Conservation (phyloP, 176 grass and related monocot genomes). For the Raddia guianensis region DNA sequence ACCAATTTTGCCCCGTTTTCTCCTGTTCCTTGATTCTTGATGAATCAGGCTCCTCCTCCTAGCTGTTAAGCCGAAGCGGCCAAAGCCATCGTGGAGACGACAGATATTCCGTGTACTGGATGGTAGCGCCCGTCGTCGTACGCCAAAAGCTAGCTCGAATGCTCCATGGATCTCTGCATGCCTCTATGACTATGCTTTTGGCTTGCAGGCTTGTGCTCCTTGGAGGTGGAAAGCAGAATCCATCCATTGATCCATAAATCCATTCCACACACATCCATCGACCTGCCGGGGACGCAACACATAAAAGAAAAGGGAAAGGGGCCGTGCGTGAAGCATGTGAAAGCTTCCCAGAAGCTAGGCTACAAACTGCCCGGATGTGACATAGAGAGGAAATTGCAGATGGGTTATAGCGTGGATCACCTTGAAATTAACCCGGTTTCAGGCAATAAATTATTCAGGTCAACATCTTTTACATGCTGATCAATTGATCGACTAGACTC, state of each 20-base stretch:
- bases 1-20: conserved; percentile 4
- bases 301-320: conserved; percentile 10
- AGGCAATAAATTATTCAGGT: conserved; percentile 8
- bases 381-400: conserved; percentile 16
- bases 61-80: conserved; percentile 26
- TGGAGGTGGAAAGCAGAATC: conserved; percentile 14
- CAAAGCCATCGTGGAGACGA: conserved; percentile 3
- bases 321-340: conserved; percentile 53
- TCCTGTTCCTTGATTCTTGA: conserved; percentile 33
- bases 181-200: conserved; percentile 9
- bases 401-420: background rate
- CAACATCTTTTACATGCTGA: conserved; percentile 1
- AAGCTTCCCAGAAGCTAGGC: conserved; percentile 38
- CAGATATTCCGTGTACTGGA: conserved; percentile 34
- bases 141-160: conserved; percentile 25
- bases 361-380: conserved; percentile 42
- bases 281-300: conserved; percentile 26
- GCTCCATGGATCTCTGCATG: background rate
- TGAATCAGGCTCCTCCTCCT: conserved; percentile 11
- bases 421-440: conserved; percentile 22
- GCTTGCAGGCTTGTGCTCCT: conserved; percentile 38
- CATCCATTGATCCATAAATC: background rate
- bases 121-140: conserved; percentile 5
- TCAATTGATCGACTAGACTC: background rate
- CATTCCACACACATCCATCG: background rate